A percentile compares a stretch with the other conserved stretches of the same genome.
phyloP scores from a whole-genome alignment of 345 rosid genomes.

The Jatropha curcas region DNA sequence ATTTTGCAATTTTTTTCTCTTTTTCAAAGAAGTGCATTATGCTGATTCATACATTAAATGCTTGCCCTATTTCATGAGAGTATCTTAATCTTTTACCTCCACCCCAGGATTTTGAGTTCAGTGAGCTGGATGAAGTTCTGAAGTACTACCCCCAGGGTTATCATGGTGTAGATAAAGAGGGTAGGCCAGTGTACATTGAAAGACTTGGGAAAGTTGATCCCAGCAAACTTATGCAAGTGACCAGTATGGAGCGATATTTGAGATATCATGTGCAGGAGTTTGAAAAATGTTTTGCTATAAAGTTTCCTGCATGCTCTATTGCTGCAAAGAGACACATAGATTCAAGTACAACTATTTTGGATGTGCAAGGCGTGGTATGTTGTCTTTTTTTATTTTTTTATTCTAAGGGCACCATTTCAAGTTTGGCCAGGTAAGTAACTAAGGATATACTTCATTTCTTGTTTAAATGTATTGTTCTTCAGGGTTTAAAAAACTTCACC shows the following conservation, averaged over 20 bases:
- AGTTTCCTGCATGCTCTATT: constrained; percentile 36
- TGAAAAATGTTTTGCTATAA: constrained; percentile 28
- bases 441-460: not conserved
- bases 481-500: constrained; percentile 30
- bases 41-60: not conserved
- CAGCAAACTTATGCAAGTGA: constrained; percentile 28
- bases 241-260: constrained; percentile 29
- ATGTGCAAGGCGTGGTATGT: constrained; percentile 36
- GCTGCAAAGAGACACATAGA: constrained; percentile 36
- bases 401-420: not conserved
- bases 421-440: not conserved
- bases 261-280: constrained; percentile 35
- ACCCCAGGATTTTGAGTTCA: constrained; percentile 29
- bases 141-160: constrained; percentile 34
- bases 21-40: not conserved
- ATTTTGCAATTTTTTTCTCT: not conserved
- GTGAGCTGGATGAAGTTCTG: constrained; percentile 26
- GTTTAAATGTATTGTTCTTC: not conserved
- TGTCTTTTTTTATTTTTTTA: not conserved
- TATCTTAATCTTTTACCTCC: not conserved
- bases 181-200: constrained; percentile 37
- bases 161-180: constrained; percentile 39
- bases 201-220: constrained; percentile 35
- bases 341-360: constrained; percentile 35
- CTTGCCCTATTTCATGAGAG: not conserved